Conservation (phyloP, 1,284 basidiomycete genomes). For the Pterulicium gracile region DNA sequence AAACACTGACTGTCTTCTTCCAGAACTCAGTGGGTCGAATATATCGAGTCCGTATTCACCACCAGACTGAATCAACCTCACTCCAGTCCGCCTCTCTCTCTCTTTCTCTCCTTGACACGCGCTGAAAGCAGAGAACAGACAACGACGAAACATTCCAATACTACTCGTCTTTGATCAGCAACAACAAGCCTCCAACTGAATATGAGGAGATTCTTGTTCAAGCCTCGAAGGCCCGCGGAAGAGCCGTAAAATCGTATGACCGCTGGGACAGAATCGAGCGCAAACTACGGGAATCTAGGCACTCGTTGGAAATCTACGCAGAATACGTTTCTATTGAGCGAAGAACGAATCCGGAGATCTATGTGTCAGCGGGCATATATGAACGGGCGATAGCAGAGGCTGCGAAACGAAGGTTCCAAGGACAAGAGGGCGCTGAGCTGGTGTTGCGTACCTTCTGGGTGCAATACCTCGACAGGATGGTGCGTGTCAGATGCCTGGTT, state of each 20-base stretch:
- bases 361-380: conserved; percentile 52
- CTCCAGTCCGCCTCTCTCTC: conserved; percentile 34
- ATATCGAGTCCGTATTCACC: conserved; percentile 40
- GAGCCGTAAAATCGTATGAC: conserved; percentile 49
- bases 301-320: conserved; percentile 54
- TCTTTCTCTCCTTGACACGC: no score
- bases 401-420: conserved; percentile 40
- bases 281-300: conserved; percentile 35
- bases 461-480: conserved; percentile 37
- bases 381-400: conserved; percentile 74
- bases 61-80: conserved; percentile 59
- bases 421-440: conserved; percentile 44
- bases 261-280: conserved; percentile 39
- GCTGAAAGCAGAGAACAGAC: conserved; percentile 23
- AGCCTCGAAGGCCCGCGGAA: conserved; percentile 60
- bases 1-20: no score
- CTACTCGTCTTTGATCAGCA: conserved; percentile 83
- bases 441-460: conserved; percentile 52
- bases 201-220: conserved; percentile 71
- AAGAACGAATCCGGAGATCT: conserved; percentile 52
- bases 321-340: conserved; percentile 42
- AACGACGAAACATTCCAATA: conserved; percentile 71
- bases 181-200: conserved; percentile 54
- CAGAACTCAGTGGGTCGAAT: conserved; percentile 43
- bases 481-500: conserved; percentile 14